Evolutionary conservation across 352 stramenopile genomes (phyloP), one percentile per base, ranked within the genome.

Genomic region (Pythium periplocum): DNA sequence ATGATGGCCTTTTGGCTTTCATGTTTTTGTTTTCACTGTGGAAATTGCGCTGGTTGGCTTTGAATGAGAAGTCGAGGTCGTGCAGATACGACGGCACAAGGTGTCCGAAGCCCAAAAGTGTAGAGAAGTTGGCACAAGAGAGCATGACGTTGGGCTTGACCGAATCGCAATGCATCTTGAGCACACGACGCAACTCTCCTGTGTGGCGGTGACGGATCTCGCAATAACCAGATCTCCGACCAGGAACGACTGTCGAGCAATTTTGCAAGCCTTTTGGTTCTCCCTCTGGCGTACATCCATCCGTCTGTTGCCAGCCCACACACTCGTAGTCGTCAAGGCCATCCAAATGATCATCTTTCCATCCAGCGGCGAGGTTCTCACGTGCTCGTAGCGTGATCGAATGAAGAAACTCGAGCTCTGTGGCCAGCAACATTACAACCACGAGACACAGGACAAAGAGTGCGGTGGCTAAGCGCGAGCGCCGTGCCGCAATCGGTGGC

Each of bases 291-390:
- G 50, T 50, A 50, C 75, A 85, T 1, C 49, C 66, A 30, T 56
- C 53, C 0, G 75, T 85, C 40, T 78, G 67, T 51, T 67, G 66
- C 75, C 75, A 85, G 10, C 66, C 66, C 0, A 75, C 34, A 39
- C 75, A 89, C 39, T 66, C 49, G 52, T 75, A 59, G 45, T 66
- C 38, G 38, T 42, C 38, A 30, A 30, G 17, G 17, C 9, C 43
- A 48, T 26, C 17, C 17, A 26, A 26, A 26, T 26, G 17, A 26
- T 26, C 17, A 26, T 26, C 17, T 26, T 26, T 26, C 17, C 17
- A 26, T 26, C 17, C 17, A 26, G 17, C 17, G 17, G 17, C 17
- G 17, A 26, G 17, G 17, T 26, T 26, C 17, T 26, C 17, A 26
- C 17, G 17, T 26, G 17, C 17, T 26, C 17, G 17, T 26, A 26